Percentiles rank a stretch among this genome's conserved stretches.
phyloP scores from a whole-genome alignment of 129 eudicot species.

The Centrapalus pauciflorus region DNA sequence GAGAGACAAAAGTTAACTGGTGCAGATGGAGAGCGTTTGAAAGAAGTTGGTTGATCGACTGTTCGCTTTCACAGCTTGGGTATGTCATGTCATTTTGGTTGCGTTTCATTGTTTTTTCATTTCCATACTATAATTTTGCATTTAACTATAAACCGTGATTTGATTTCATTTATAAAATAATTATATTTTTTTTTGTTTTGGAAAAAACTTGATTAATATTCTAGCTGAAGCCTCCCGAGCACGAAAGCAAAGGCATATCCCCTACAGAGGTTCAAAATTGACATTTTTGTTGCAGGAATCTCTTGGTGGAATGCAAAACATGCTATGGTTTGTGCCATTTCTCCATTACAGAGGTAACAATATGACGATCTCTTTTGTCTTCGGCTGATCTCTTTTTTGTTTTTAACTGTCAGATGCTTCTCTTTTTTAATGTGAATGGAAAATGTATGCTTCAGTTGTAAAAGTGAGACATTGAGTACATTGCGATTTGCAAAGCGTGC shows the following conservation, averaged over 20 bases:
- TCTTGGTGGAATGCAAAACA: constrained; percentile 96
- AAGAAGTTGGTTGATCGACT: constrained; percentile 97
- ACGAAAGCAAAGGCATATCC: constrained; percentile 99
- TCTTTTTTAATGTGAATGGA: too few relatives aligned
- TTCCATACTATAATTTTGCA: constrained; percentile 48
- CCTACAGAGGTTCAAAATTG: constrained; percentile 82
- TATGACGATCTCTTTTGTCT: too few relatives aligned
- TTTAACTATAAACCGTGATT: background rate
- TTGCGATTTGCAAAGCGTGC: too few relatives aligned
- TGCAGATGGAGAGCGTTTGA: constrained; percentile 97
- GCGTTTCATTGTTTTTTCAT: too few relatives aligned
- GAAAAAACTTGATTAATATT: constrained; percentile 82
- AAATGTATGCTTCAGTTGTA: too few relatives aligned
- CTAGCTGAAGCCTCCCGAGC: constrained; percentile 95
- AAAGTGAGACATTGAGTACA: too few relatives aligned
- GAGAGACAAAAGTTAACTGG: constrained; percentile 97
- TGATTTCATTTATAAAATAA: background rate
- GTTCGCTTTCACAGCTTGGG: constrained; percentile 99
- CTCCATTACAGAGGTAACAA: too few relatives aligned
- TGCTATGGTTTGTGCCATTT: too few relatives aligned
- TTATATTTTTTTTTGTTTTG: too few relatives aligned
- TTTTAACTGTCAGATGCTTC: too few relatives aligned
- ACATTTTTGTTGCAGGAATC: constrained; percentile 96
- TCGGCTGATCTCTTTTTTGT: too few relatives aligned
- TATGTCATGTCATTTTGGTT: constrained; percentile 31